Conservation (phyloP, 257 asterid species). For the Misopates orontium region DNA sequence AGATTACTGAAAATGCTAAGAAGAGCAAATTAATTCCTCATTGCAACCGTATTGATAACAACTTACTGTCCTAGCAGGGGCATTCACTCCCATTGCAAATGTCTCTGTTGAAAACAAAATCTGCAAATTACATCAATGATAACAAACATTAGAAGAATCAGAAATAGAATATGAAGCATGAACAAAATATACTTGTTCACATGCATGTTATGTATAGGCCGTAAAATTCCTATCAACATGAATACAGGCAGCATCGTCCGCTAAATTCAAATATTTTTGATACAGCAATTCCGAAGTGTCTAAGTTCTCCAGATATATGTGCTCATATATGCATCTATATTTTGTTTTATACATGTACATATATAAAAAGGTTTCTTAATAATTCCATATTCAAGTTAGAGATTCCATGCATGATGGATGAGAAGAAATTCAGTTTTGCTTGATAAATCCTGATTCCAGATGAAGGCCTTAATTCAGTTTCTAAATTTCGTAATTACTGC, state of each 20-base stretch:
- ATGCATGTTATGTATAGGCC: neutral
- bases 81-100: conserved; percentile 99
- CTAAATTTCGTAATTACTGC: neutral
- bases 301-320: neutral
- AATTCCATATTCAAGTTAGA: neutral
- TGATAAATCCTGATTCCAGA: conserved; percentile 13
- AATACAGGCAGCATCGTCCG: conserved; percentile 7
- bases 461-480: neutral
- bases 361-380: too few species aligned
- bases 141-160: conserved; percentile 32
- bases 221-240: conserved; percentile 1
- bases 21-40: conserved; percentile 17
- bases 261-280: neutral
- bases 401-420: neutral
- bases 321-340: neutral
- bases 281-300: conserved; percentile 2
- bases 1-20: neutral
- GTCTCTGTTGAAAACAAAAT: conserved; percentile 97
- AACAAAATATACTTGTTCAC: neutral
- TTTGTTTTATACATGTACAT: too few species aligned
- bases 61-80: conserved; percentile 98
- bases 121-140: conserved; percentile 41
- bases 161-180: conserved; percentile 16
- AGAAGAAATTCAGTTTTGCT: neutral
- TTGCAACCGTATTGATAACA: conserved; percentile 16